phyloP scores from a whole-genome alignment of 2,329 filamentous ascomycete genomes.

The Ramichloridium luteum region DNA sequence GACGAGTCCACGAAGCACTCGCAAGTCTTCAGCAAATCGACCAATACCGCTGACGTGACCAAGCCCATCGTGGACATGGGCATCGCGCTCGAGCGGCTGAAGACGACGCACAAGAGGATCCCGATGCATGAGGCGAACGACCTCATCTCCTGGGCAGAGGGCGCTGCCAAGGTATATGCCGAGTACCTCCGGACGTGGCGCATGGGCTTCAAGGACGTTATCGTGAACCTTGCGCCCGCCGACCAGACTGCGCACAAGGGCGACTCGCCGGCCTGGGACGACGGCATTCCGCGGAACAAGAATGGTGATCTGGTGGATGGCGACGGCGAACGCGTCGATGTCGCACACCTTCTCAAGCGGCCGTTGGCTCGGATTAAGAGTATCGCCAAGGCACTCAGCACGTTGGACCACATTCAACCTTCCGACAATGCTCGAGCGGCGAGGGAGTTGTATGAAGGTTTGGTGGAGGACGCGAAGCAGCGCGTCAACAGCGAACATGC shows the following conservation, averaged over 20 bases:
- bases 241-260: conserved; percentile 37
- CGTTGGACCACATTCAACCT: conserved; percentile 45
- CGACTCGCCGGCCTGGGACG: conserved; percentile 39
- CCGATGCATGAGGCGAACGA: conserved; percentile 59
- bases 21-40: conserved; percentile 19
- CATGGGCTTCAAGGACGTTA: conserved; percentile 84
- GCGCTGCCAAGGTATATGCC: conserved; percentile 64
- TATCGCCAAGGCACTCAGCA: conserved; percentile 69
- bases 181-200: conserved; percentile 83
- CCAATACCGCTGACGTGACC: conserved; percentile 51
- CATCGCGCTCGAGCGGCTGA: conserved; percentile 72
- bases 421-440: conserved; percentile 48
- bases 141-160: conserved; percentile 70
- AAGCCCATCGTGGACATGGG: conserved; percentile 93
- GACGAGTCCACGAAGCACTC: conserved; percentile 38
- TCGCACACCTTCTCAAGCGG: conserved; percentile 81
- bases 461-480: conserved; percentile 66
- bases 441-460: conserved; percentile 51
- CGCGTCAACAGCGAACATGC: conserved; percentile 61
- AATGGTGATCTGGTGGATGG: conserved; percentile 47
- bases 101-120: conserved; percentile 65
- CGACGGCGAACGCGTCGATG: conserved; percentile 81
- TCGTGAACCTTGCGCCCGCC: conserved; percentile 79
- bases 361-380: conserved; percentile 81
- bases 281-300: conserved; percentile 44